Percentiles rank a stretch among this genome's conserved stretches.
These are phyloP conservation scores for Botryotinia narcissicola DNA, from an alignment of 2,329 filamentous ascomycete species.

Conservation along the genomic window DNA sequence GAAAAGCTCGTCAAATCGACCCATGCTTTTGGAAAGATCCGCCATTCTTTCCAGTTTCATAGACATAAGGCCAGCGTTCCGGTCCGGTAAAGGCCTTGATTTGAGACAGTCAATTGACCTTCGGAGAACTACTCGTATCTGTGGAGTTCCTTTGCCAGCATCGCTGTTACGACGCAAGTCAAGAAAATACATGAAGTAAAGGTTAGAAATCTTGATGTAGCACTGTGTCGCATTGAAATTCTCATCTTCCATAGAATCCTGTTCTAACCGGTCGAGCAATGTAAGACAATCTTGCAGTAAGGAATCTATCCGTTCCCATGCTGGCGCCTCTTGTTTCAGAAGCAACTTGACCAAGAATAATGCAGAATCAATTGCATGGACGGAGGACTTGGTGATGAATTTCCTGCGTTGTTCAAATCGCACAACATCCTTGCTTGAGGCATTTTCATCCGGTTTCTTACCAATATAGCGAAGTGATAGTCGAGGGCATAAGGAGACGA, in stretches of 20 bases:
- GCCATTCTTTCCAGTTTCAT: slow-evolving; percentile 67
- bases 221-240: slow-evolving; percentile 44
- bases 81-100: slow-evolving; percentile 52
- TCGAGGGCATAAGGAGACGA: slow-evolving; percentile 58
- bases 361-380: slow-evolving; percentile 58
- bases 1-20: slow-evolving; percentile 56
- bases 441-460: slow-evolving; percentile 51
- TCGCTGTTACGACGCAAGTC: slow-evolving; percentile 48
- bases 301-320: slow-evolving; percentile 57
- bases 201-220: slow-evolving; percentile 66
- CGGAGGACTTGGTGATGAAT: slow-evolving; percentile 48
- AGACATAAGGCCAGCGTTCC: slow-evolving; percentile 57
- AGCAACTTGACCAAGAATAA: slow-evolving; percentile 55
- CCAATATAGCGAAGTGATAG: slow-evolving; percentile 63
- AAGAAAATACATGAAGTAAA: slow-evolving; percentile 65
- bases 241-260: slow-evolving; percentile 25
- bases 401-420: slow-evolving; percentile 60
- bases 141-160: slow-evolving; percentile 44
- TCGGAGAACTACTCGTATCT: slow-evolving; percentile 54
- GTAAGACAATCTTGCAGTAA: slow-evolving; percentile 55
- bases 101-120: slow-evolving; percentile 63
- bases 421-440: slow-evolving; percentile 55
- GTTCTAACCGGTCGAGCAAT: slow-evolving; percentile 53
- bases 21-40: slow-evolving; percentile 54
- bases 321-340: slow-evolving; percentile 47